Evolutionary conservation across 345 rosid genomes (phyloP), one percentile per base, ranked within the genome.

Genomic region (Lenwebbia sp.): DNA sequence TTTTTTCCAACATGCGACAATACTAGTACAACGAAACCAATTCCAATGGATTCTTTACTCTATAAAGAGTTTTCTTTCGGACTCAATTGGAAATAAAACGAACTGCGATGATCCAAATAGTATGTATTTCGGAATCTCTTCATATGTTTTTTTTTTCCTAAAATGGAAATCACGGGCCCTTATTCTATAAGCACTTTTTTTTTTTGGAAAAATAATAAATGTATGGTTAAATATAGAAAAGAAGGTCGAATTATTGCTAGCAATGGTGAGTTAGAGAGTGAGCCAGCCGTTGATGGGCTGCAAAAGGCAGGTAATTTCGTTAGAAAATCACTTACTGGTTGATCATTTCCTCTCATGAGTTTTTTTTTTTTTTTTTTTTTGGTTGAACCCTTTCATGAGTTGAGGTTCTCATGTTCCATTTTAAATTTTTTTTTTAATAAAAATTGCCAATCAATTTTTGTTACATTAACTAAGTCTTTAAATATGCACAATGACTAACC

Each of bases 1-100:
- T 14, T 28, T 0, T 5, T 30, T 21, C 9, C 0, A 0, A 33
- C 76, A 30, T 19, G 19, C 0, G 40, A 65, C 44, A 17, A 17
- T 22, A 65, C 4, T 22, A 2, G 33, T 30, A 23, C 1, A 5
- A 17, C 6, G 2, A 33, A 17, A 33, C 19, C 3, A 65, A 65
- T 65, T 30, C 76, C 25, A 4, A 8, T 65, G 76, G 44, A 65
- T 33, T 33, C 13, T 65, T 65, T 65, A 65, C 44, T 33, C 12
- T 33, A 15, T 0, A 30, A 8, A 33, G 76, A 37, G 19, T 33
- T 65, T 13, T 54, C 26, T 22, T 54, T 22, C 10, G 4, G 11
- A 8, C 26, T 54, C 57, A 7, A 7, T 21, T 7, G 26, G 1
- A 7, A 54, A 21, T 54, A 21, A 21, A 54, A 54, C 1, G 4